Evolutionary conservation across 352 stramenopile genomes (phyloP).

Genomic region (Phytophthora tentaculata): DNA sequence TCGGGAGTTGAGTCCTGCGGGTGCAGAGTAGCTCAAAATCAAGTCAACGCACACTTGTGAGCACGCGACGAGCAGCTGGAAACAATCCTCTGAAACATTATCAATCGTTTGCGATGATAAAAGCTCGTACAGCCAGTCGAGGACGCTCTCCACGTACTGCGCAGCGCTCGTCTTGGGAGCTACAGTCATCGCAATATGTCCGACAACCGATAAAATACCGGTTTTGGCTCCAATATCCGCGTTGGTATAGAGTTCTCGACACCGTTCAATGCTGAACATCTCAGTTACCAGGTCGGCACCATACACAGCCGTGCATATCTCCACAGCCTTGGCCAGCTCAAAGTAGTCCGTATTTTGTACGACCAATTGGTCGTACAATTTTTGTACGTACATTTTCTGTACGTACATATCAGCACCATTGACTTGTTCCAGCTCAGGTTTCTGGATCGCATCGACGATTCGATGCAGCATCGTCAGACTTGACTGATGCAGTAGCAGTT

Average conservation of each 20-base stretch:
- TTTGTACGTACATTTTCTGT: conserved; percentile 13
- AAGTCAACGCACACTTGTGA: conserved; percentile 28
- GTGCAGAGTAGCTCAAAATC: conserved; percentile 19
- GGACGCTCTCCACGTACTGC: conserved; percentile 24
- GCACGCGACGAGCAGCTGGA: conserved; percentile 19
- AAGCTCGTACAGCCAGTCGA: conserved; percentile 34
- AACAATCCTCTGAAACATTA: conserved; percentile 16
- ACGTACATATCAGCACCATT: conserved; percentile 9
- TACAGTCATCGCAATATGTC: conserved; percentile 19
- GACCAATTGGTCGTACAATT: conserved; percentile 9
- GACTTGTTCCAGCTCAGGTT: conserved; percentile 37
- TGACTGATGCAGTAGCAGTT: conserved; percentile 45
- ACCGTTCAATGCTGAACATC: conserved; percentile 30
- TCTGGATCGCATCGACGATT: conserved; percentile 39
- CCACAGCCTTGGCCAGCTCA: conserved; percentile 35
- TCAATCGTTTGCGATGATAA: conserved; percentile 12
- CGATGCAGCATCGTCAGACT: conserved; percentile 41
- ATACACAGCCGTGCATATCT: conserved; percentile 30
- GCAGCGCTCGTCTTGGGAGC: conserved; percentile 9
- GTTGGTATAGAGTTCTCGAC: conserved; percentile 24
- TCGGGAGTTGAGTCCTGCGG: neutral
- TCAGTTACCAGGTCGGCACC: conserved; percentile 15
- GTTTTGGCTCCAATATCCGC: conserved; percentile 11
- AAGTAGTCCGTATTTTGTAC: conserved; percentile 16
- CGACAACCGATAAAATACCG: conserved; percentile 17